A percentile compares a stretch with the other conserved stretches of the same genome.
Conservation (phyloP, 2,329 filamentous ascomycete species). For the Botryotinia globosa region DNA sequence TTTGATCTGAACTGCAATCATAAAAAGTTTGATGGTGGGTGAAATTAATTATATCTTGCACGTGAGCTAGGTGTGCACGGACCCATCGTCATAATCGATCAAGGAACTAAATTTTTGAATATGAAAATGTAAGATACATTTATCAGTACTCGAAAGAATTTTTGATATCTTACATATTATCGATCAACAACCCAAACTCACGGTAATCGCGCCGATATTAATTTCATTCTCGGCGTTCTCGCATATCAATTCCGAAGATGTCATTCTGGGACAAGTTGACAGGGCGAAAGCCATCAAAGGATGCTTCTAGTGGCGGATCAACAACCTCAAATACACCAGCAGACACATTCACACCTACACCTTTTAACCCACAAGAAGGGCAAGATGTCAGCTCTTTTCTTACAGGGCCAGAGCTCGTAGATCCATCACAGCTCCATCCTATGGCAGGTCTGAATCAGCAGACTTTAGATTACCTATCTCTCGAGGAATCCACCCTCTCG, state of each 20-base stretch:
- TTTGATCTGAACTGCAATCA: background rate
- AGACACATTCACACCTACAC: constrained; percentile 50
- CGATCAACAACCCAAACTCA: background rate
- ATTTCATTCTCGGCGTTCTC: background rate
- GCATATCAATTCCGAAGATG: constrained; percentile 31
- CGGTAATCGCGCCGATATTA: background rate
- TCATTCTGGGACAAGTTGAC: constrained; percentile 42
- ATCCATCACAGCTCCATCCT: constrained; percentile 86
- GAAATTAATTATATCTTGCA: constrained; percentile 1
- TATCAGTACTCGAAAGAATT: constrained; percentile 7
- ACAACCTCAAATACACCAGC: constrained; percentile 29
- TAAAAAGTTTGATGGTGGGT: constrained; percentile 13
- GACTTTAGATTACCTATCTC: constrained; percentile 87
- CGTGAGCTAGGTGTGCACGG: constrained; percentile 13
- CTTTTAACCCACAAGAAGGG: constrained; percentile 69
- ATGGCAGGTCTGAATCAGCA: constrained; percentile 91
- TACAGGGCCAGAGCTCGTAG: constrained; percentile 70
- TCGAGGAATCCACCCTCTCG: constrained; percentile 88
- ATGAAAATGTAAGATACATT: background rate
- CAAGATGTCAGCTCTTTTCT: constrained; percentile 88
- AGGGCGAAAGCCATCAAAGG: constrained; percentile 40
- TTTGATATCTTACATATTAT: constrained; percentile 8
- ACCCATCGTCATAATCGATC: constrained; percentile 11
- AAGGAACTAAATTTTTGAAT: constrained; percentile 20
- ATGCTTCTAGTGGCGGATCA: constrained; percentile 25